Evolutionary conservation across 1,139 yeast species (phyloP), one percentile per base, ranked within the genome.

Genomic region (Lodderomyces parapsilosis): DNA sequence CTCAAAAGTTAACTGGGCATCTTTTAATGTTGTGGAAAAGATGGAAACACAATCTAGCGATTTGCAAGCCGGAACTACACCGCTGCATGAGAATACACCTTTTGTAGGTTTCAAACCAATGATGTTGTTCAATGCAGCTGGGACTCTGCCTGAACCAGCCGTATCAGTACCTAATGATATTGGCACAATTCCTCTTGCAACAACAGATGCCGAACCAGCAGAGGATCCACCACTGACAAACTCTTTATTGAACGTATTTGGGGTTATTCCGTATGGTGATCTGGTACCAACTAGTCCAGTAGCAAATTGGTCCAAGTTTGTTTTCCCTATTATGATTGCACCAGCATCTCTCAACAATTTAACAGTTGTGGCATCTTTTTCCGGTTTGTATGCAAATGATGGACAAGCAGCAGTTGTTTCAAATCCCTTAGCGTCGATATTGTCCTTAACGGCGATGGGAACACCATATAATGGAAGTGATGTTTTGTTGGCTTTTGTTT

Each of bases 141-240:
- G 99, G 24, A 93, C 98, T 58, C 98, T 78, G 39, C 97, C 97
- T 10, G 96, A 87, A 19, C 99, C 99, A n/a, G 98, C 98, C 36
- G 99, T 93, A 60, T 93, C 99, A 6, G 98, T 91, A 40, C 98
- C 98, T 53, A 93, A 73, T 2, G 96, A 75, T 41, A 91, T 57
- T 22, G 98, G 96, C 14, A 87, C 96, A 43, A 84, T 74, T 44
- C 98, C 98, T 53, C 90, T 74, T 15, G 90, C 90, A 17, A 89
- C 97, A 23, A 84, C 93, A 13, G 84, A 82, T 6, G 96, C 95
- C 18, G 96, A 87, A n/a, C 99, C 99, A 1, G 97, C 89, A 27
- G 94, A 84, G 6, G 96, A 89, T 20, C 99, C 99, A 36, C 99
- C 98, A 43, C 90, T 78, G 18, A 91, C 96, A 58, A 89, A 91